These are phyloP conservation scores for Corniculantispora saksenae DNA, from an alignment of 2,329 filamentous ascomycete species.

Conservation along the genomic window DNA sequence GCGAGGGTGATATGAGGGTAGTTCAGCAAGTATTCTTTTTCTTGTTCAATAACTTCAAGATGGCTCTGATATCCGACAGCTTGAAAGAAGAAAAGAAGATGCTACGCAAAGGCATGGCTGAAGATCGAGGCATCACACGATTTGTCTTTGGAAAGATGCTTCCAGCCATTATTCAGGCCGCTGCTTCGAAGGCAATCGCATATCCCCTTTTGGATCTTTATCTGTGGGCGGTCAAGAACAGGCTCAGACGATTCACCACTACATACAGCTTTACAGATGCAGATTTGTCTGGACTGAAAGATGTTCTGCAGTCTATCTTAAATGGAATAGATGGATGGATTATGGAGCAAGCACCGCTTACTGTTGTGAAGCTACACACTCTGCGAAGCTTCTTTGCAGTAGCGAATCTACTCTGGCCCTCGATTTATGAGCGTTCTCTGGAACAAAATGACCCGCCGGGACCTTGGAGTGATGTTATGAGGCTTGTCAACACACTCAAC, in stretches of 20 bases:
- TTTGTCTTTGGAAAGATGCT: slow-evolving; percentile 57
- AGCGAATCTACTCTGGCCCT: slow-evolving; percentile 24
- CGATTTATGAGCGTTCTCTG: slow-evolving; percentile 23
- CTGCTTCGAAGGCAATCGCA: slow-evolving; percentile 34
- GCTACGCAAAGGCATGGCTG: slow-evolving; percentile 48
- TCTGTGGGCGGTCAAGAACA: slow-evolving; percentile 40
- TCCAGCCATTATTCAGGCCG: slow-evolving; percentile 50
- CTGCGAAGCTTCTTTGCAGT: slow-evolving; percentile 24
- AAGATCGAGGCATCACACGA: slow-evolving; percentile 41
- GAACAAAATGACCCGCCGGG: not conserved
- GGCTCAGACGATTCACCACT: slow-evolving; percentile 33
- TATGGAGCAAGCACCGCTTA: slow-evolving; percentile 8
- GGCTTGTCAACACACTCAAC: not conserved
- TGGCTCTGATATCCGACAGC: slow-evolving; percentile 50
- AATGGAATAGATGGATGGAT: slow-evolving; percentile 24
- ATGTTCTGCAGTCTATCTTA: slow-evolving; percentile 25
- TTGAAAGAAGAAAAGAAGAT: slow-evolving; percentile 49
- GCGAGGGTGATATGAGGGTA: slow-evolving; percentile 51
- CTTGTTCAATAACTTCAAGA: slow-evolving; percentile 58
- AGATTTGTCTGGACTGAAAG: slow-evolving; percentile 6
- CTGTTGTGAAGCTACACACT: slow-evolving; percentile 27
- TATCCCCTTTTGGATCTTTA: slow-evolving; percentile 56
- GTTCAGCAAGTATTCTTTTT: slow-evolving; percentile 56
- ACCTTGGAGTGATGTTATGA: not conserved
- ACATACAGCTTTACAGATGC: slow-evolving; percentile 21